Evolutionary conservation across 2,329 filamentous ascomycete species (phyloP).

Genomic region (Xylaria sp.): DNA sequence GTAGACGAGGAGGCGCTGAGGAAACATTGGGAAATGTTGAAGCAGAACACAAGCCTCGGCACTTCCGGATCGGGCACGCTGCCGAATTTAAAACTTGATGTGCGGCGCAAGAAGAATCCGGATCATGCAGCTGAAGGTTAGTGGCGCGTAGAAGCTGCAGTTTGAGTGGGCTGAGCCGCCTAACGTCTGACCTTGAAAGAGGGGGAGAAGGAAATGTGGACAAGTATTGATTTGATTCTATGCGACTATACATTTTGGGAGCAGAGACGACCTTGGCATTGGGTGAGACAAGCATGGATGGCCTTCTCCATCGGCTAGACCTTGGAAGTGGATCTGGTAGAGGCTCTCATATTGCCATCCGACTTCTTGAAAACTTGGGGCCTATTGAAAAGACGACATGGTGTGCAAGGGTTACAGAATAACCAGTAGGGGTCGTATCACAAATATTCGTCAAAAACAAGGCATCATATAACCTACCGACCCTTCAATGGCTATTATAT

Average conservation of each 20-base stretch:
- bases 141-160: neutral
- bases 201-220: neutral
- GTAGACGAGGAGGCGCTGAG: slow-evolving; percentile 70
- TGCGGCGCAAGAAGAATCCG: slow-evolving; percentile 36
- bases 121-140: slow-evolving; percentile 3
- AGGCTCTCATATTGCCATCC: neutral
- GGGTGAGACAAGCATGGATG: neutral
- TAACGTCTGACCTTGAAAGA: neutral
- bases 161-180: neutral
- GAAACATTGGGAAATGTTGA: slow-evolving; percentile 75
- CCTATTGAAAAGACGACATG: neutral
- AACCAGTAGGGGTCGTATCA: neutral
- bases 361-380: neutral
- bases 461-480: neutral
- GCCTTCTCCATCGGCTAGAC: neutral
- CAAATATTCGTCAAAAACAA: neutral
- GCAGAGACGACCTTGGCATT: neutral
- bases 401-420: neutral
- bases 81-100: slow-evolving; percentile 40
- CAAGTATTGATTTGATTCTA: slow-evolving; percentile 4
- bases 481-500: slow-evolving; percentile 5
- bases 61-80: slow-evolving; percentile 18
- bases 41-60: slow-evolving; percentile 29
- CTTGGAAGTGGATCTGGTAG: neutral
- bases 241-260: neutral